Conservation (phyloP, 352 stramenopile species). For the Globisporangium spiculum region DNA sequence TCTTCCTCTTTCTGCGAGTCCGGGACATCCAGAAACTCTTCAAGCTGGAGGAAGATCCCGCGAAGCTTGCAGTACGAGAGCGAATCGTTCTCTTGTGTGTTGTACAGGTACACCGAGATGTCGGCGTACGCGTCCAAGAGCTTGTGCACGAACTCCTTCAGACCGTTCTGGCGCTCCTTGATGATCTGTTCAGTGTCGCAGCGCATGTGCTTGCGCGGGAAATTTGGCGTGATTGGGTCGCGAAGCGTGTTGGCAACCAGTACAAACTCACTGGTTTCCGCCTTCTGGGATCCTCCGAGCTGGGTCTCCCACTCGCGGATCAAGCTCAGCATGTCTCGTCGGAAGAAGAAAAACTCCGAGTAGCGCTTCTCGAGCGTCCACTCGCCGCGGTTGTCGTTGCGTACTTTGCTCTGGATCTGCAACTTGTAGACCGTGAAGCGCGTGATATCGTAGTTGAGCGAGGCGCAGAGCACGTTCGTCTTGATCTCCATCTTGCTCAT, state of each 20-base stretch:
- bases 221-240: conserved; percentile 24
- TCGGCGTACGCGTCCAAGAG: conserved; percentile 59
- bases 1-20: conserved; percentile 51
- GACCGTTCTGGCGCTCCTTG: conserved; percentile 37
- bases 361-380: conserved; percentile 37
- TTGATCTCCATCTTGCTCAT: conserved; percentile 47
- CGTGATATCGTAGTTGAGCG: conserved; percentile 18
- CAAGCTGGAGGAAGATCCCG: conserved; percentile 34
- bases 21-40: conserved; percentile 52
- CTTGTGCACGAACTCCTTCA: conserved; percentile 53
- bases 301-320: conserved; percentile 26
- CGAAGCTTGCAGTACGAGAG: conserved; percentile 8
- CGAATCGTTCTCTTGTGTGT: conserved; percentile 12
- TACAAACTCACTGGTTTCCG: conserved; percentile 22
- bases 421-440: conserved; percentile 57
- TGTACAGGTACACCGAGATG: conserved; percentile 47
- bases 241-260: conserved; percentile 25
- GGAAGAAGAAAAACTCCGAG: conserved; percentile 31
- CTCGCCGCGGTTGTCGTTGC: conserved; percentile 22
- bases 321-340: conserved; percentile 21
- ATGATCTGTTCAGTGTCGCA: conserved; percentile 54
- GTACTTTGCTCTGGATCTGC: conserved; percentile 39
- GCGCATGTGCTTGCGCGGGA: conserved; percentile 61
- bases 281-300: conserved; percentile 5
- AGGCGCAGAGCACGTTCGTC: conserved; percentile 25